Evolutionary conservation across 1,284 basidiomycete genomes (phyloP), one percentile per base, ranked within the genome.

Genomic region (Tilletia horrida): DNA sequence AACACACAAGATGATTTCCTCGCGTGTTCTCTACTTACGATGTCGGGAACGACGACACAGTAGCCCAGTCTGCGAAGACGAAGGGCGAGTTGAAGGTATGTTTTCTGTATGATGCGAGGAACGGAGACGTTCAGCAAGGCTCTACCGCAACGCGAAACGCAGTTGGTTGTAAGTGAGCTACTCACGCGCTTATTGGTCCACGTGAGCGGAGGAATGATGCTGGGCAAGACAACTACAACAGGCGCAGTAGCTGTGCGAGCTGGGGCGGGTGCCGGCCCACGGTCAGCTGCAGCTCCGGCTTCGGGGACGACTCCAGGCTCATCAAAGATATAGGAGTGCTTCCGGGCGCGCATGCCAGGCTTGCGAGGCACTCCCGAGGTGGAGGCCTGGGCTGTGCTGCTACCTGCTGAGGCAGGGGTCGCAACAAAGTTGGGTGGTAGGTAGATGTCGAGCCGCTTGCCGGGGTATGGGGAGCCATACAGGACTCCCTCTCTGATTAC

Each of bases 11-110:
- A n/a, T n/a, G n/a, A n/a, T n/a, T n/a, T n/a, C n/a, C 45, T n/a
- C 16, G 6, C 16, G 21, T 21, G 45, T 29, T 16, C 29, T 23
- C 48, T n/a, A 68, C 57, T 64, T 42, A 65, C 68, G 29, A 84
- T 73, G 42, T 83, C 76, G 16, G 83, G 82, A 0, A 84, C 76
- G 21, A 84, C 74, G 59, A 84, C 83, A 65, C 80, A 77, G 67
- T 81, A 80, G 14, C 83, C 82, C 65, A 81, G 72, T n/a, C 77
- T 66, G 1, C 81, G 74, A 18, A 83, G 67, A 0, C 78, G 75
- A 11, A 81, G 75, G 0, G 82, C 83, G 44, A 83, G 73, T 64
- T 81, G 81, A 0, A 83, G 73, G 62, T 78, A 82, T 14, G 76
- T 64, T 55, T 77, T 70, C 16, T 75, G 69, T 27, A 31, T 4